Evolutionary conservation across 306 rosid species (phyloP).

Genomic region (Dryas drummondii): DNA sequence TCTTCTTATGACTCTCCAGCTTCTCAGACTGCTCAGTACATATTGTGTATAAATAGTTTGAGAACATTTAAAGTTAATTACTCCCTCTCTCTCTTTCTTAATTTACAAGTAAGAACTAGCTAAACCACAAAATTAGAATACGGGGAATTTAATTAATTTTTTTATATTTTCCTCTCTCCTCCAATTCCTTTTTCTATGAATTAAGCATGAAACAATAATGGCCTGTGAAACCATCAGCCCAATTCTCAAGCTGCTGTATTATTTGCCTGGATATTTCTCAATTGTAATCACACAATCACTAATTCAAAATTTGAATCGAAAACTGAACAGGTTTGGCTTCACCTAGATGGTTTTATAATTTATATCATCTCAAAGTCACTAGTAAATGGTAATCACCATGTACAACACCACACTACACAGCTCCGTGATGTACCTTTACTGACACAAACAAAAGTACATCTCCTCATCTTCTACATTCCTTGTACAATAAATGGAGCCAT

Average conservation of each 20-base stretch:
- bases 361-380: slow-evolving; percentile 4
- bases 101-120: too few species aligned
- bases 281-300: neutral
- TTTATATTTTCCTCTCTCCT: too few species aligned
- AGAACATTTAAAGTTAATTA: too few species aligned
- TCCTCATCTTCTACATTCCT: slow-evolving; percentile 8
- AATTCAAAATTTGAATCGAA: neutral
- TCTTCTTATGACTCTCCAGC: too few species aligned
- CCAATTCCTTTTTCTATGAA: too few species aligned
- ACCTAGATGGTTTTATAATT: neutral
- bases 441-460: slow-evolving; percentile 10
- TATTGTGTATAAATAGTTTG: too few species aligned
- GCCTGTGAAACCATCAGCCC: too few species aligned
- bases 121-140: too few species aligned
- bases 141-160: too few species aligned
- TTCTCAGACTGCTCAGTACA: too few species aligned
- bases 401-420: neutral
- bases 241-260: neutral
- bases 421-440: neutral
- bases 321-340: neutral
- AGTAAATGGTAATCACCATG: neutral
- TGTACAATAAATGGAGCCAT: slow-evolving; percentile 10
- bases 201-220: too few species aligned
- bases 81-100: too few species aligned
- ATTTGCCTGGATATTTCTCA: neutral